Evolutionary conservation across 2,329 filamentous ascomycete species (phyloP).

Genomic region (Cryphonectria japonica): DNA sequence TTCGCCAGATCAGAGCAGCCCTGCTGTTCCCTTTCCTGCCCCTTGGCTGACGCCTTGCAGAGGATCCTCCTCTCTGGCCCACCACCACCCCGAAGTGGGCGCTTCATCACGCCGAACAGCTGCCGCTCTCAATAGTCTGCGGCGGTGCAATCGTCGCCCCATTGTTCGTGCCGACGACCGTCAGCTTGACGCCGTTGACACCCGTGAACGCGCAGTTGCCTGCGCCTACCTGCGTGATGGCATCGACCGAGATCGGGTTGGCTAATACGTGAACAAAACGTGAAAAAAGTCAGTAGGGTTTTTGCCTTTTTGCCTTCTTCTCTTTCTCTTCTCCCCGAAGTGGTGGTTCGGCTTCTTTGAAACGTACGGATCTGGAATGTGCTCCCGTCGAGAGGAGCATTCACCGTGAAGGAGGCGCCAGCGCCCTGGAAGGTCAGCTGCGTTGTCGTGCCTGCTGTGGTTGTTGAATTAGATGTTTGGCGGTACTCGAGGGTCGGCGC

Average conservation of each 20-base stretch:
- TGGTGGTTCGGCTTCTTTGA: not conserved
- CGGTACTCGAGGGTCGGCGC: slow-evolving; percentile 16
- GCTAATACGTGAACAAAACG: not conserved
- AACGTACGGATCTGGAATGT: slow-evolving; percentile 13
- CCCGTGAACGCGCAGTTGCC: slow-evolving; percentile 19
- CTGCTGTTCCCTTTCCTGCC: not conserved
- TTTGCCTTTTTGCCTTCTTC: no score
- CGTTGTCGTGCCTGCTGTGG: slow-evolving; percentile 15
- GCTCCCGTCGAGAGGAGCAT: slow-evolving; percentile 21
- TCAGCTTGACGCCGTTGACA: slow-evolving; percentile 17
- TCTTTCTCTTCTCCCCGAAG: no score
- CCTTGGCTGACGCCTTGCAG: not conserved
- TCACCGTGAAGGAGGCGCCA: slow-evolving; percentile 16
- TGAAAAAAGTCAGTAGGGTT: not conserved
- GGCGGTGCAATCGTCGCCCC: slow-evolving; percentile 26
- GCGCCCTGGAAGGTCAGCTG: slow-evolving; percentile 25
- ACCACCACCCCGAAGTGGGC: not conserved
- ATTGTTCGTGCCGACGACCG: slow-evolving; percentile 8
- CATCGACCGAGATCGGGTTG: slow-evolving; percentile 23
- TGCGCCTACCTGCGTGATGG: slow-evolving; percentile 20
- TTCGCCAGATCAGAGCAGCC: not conserved
- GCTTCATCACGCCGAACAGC: slow-evolving; percentile 5
- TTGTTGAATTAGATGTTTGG: not conserved
- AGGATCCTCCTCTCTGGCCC: not conserved
- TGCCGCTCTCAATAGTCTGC: slow-evolving; percentile 18